Conservation (phyloP, 331 rosid genomes). For the Quercus lobata region DNA sequence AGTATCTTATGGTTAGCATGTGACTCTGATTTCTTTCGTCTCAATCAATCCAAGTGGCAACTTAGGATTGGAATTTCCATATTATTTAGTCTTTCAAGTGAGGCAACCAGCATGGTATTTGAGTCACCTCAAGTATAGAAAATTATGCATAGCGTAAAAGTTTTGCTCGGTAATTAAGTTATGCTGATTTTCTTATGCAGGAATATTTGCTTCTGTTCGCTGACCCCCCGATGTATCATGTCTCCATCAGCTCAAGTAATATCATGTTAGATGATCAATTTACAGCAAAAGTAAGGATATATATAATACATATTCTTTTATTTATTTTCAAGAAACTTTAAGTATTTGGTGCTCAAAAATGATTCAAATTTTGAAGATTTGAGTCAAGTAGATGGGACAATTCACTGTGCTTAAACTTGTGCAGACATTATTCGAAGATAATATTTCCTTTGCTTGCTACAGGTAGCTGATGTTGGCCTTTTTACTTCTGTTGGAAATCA, state of each 20-base stretch:
- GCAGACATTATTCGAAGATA: neutral
- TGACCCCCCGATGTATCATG: conserved; percentile 72
- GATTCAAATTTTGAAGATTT: neutral
- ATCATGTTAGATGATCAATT: conserved; percentile 84
- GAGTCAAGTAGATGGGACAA: conserved; percentile 11
- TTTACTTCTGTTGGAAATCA: conserved; percentile 36
- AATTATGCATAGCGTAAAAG: neutral
- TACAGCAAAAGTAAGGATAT: conserved; percentile 67
- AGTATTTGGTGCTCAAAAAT: neutral
- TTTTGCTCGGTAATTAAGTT: conserved; percentile 2
- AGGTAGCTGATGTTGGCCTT: conserved; percentile 78
- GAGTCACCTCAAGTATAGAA: neutral
- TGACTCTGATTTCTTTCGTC: neutral
- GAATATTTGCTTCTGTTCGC: conserved; percentile 85
- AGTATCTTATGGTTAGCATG: neutral
- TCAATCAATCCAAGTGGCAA: neutral
- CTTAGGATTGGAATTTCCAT: neutral
- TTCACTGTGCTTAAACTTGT: neutral
- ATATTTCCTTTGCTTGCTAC: conserved; percentile 25
- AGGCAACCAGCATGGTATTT: neutral
- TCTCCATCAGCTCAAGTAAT: conserved; percentile 75
- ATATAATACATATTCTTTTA: neutral
- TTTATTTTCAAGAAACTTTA: neutral
- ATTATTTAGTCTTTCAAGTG: neutral
- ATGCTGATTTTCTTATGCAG: conserved; percentile 38